phyloP scores from a whole-genome alignment of 2,329 filamentous ascomycete species.

The Pseudogymnoascus pannorum region DNA sequence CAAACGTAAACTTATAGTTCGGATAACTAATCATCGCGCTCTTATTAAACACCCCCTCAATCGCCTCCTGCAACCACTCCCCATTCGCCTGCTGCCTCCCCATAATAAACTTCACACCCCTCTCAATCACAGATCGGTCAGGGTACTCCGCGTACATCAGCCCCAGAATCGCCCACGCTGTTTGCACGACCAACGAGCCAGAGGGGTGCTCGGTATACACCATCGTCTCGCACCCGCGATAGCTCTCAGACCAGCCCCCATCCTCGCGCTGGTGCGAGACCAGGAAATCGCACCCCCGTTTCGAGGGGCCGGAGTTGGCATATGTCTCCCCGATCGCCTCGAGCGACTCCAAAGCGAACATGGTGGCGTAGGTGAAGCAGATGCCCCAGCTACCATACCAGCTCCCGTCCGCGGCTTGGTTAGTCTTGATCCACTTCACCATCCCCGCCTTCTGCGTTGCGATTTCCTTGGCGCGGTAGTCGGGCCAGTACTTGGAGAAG shows the following conservation, averaged over 20 bases:
- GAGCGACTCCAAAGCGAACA: conserved; percentile 91
- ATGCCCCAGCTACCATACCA: conserved; percentile 99
- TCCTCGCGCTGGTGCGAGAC: conserved; percentile 77
- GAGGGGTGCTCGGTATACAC: conserved; percentile 66
- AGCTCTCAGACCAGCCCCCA: conserved; percentile 95
- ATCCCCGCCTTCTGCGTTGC: conserved; percentile 63
- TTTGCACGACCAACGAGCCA: conserved; percentile 86
- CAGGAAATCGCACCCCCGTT: conserved; percentile 77
- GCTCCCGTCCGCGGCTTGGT: conserved; percentile 73
- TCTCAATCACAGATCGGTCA: conserved; percentile 62
- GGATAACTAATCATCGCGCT: conserved; percentile 99
- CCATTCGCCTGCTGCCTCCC: conserved; percentile 77
- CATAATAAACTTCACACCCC: conserved; percentile 76
- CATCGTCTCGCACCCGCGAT: conserved; percentile 71
- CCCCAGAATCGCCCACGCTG: conserved; percentile 79
- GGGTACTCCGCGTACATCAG: conserved; percentile 80
- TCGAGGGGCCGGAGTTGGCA: conserved; percentile 60
- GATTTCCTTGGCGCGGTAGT: conserved; percentile 73
- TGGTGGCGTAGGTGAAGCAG: conserved; percentile 93
- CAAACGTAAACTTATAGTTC: conserved; percentile 97
- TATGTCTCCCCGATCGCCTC: conserved; percentile 76
- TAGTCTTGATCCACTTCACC: conserved; percentile 72
- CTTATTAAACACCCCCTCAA: conserved; percentile 98
- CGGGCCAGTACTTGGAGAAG: conserved; percentile 73
- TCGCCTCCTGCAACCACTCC: conserved; percentile 91